Conservation (phyloP, 805 yeast genomes). For the Candida namnaoensis region DNA sequence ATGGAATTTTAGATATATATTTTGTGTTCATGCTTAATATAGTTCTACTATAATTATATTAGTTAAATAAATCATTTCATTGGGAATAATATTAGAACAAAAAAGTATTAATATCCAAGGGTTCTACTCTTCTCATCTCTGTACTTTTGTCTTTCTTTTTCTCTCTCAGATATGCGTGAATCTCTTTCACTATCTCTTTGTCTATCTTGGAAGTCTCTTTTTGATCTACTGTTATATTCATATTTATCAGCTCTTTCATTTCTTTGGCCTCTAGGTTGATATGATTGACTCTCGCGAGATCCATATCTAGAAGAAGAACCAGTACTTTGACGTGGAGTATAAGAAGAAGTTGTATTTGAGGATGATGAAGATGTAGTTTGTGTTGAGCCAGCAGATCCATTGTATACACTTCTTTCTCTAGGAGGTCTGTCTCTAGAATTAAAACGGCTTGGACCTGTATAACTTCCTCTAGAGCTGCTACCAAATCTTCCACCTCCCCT, state of each 20-base stretch:
- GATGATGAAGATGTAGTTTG: background rate
- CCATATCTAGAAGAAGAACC: background rate
- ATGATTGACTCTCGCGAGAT: background rate
- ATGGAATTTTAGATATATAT: too few relatives aligned
- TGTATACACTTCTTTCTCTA: constrained; percentile 3
- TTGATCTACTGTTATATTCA: constrained; percentile 15
- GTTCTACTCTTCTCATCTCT: constrained; percentile 4
- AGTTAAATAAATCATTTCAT: constrained; percentile 1
- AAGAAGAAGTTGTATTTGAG: too few relatives aligned
- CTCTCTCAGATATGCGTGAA: constrained; percentile 8
- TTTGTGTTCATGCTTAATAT: too few relatives aligned
- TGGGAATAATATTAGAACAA: too few relatives aligned
- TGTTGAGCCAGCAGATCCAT: background rate
- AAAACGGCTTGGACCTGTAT: constrained; percentile 4
- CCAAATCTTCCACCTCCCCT: constrained; percentile 3
- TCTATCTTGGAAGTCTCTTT: constrained; percentile 13
- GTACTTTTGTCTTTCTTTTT: constrained; percentile 11
- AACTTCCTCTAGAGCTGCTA: constrained; percentile 7
- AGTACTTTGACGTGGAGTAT: too few relatives aligned
- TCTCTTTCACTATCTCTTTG: constrained; percentile 17
- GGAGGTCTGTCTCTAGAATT: constrained; percentile 12
- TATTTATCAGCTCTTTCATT: background rate
- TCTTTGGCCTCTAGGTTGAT: background rate
- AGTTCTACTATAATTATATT: too few relatives aligned
- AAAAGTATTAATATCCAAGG: too few relatives aligned